These are phyloP conservation scores for Ophiostoma ips DNA, from an alignment of 2,329 filamentous ascomycete genomes.

Conservation along the genomic window DNA sequence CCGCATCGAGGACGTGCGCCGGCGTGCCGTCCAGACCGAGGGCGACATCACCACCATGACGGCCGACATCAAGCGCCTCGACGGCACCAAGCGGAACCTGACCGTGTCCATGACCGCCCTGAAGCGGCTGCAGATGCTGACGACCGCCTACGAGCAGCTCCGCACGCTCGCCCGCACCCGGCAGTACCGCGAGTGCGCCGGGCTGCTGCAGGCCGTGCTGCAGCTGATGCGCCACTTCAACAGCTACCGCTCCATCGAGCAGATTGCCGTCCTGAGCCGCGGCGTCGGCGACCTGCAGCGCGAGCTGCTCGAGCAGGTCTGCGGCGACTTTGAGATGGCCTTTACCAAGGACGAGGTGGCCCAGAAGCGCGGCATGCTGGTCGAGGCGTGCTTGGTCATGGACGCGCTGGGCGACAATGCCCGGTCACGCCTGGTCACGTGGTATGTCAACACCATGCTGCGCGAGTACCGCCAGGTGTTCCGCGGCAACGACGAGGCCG, in stretches of 20 bases:
- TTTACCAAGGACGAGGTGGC: slow-evolving; percentile 80
- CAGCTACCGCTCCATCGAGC: slow-evolving; percentile 92
- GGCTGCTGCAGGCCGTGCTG: slow-evolving; percentile 83
- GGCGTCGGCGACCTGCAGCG: slow-evolving; percentile 89
- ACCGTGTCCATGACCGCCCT: slow-evolving; percentile 95
- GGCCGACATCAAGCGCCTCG: slow-evolving; percentile 92
- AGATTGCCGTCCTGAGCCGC: slow-evolving; percentile 84
- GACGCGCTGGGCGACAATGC: slow-evolving; percentile 87
- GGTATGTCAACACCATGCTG: slow-evolving; percentile 96
- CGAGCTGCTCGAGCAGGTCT: slow-evolving; percentile 91
- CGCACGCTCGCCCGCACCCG: slow-evolving; percentile 67
- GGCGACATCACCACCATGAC: slow-evolving; percentile 97
- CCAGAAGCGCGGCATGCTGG: slow-evolving; percentile 53
- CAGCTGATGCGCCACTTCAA: slow-evolving; percentile 99
- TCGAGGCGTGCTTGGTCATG: slow-evolving; percentile 85
- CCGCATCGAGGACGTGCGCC: slow-evolving; percentile 87
- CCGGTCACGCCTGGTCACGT: slow-evolving; percentile 67
- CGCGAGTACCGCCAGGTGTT: slow-evolving; percentile 94
- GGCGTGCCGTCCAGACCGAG: slow-evolving; percentile 81
- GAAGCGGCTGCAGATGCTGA: slow-evolving; percentile 95
- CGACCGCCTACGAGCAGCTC: slow-evolving; percentile 96
- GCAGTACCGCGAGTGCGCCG: slow-evolving; percentile 90
- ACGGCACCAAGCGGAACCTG: slow-evolving; percentile 91
- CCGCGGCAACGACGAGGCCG: slow-evolving; percentile 89
- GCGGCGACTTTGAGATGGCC: slow-evolving; percentile 92